Percentiles rank a stretch among this genome's conserved stretches.
Evolutionary conservation across 805 yeast genomes (phyloP).

Genomic region (Hermanozyma aechmeae): DNA sequence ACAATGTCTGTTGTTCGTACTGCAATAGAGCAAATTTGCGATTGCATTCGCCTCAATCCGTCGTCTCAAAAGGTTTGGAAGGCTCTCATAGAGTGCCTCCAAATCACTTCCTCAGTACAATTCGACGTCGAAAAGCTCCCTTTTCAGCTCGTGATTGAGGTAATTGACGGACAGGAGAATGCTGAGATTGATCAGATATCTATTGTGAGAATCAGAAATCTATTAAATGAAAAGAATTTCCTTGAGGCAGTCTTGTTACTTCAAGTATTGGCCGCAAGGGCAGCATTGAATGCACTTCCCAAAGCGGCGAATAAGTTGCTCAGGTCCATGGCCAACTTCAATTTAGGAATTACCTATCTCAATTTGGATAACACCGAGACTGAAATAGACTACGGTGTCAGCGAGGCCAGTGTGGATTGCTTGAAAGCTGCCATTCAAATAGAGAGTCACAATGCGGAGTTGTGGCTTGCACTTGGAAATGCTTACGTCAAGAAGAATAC

Average conservation of each 20-base stretch:
- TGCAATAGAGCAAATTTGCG: constrained; percentile 35
- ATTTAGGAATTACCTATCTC: constrained; percentile 57
- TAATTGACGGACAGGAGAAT: constrained; percentile 6
- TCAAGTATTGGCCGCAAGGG: constrained; percentile 38
- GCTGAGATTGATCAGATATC: constrained; percentile 8
- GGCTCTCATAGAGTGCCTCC: constrained; percentile 46
- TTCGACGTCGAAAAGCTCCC: constrained; percentile 46
- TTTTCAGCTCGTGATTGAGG: constrained; percentile 7
- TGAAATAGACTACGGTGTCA: not conserved
- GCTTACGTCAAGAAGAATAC: constrained; percentile 59
- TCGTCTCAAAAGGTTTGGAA: constrained; percentile 58
- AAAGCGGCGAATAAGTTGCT: constrained; percentile 36
- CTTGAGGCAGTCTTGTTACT: constrained; percentile 28
- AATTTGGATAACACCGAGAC: too few species aligned
- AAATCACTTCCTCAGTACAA: constrained; percentile 45
- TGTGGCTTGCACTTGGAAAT: constrained; percentile 81
- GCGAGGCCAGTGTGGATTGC: constrained; percentile 37
- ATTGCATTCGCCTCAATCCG: constrained; percentile 25
- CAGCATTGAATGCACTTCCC: constrained; percentile 30
- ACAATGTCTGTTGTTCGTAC: constrained; percentile 41
- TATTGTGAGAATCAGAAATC: constrained; percentile 6
- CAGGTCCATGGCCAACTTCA: constrained; percentile 49
- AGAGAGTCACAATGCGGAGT: constrained; percentile 60
- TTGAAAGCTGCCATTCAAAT: constrained; percentile 61
- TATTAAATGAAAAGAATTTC: constrained; percentile 7